Evolutionary conservation across 768 basidiomycete species (phyloP).

Genomic region (Psilocybe cubensis): DNA sequence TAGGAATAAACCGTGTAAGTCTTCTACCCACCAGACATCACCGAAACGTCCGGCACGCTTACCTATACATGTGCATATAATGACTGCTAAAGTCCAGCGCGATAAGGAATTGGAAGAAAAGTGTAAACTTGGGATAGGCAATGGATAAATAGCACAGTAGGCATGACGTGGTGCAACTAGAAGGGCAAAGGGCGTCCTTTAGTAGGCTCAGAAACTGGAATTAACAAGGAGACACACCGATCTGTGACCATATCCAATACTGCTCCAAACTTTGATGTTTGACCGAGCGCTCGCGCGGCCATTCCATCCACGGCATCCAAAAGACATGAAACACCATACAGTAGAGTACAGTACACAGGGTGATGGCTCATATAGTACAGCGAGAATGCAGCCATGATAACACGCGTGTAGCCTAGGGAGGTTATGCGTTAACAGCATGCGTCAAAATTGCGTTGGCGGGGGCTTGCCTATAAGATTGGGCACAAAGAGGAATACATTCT

Average conservation of each 20-base stretch:
- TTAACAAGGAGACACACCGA: constrained; percentile 58
- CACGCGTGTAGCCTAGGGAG: constrained; percentile 74
- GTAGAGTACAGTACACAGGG: constrained; percentile 88
- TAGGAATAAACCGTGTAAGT: constrained; percentile 33
- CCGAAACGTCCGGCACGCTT: constrained; percentile 11
- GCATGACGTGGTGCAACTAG: constrained; percentile 94
- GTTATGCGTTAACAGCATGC: constrained; percentile 17
- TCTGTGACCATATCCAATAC: constrained; percentile 99
- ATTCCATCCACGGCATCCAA: constrained; percentile 96
- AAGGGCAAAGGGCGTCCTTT: constrained; percentile 4
- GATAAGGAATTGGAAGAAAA: constrained; percentile 94
- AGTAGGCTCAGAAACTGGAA: background rate
- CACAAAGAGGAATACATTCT: constrained; percentile 97
- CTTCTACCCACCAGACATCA: constrained; percentile 3
- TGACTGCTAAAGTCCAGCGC: constrained; percentile 97
- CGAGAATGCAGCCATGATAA: constrained; percentile 88
- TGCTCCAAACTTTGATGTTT: constrained; percentile 96
- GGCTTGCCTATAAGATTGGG: constrained; percentile 92
- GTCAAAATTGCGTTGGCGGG: constrained; percentile 2
- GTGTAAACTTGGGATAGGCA: constrained; percentile 83
- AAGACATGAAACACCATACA: constrained; percentile 89
- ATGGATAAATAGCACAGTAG: constrained; percentile 92
- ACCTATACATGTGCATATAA: constrained; percentile 99
- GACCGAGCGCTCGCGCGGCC: constrained; percentile 84
- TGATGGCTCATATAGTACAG: constrained; percentile 95